phyloP scores from a whole-genome alignment of 2,329 filamentous ascomycete species.

The Herpotrichia juniperi region DNA sequence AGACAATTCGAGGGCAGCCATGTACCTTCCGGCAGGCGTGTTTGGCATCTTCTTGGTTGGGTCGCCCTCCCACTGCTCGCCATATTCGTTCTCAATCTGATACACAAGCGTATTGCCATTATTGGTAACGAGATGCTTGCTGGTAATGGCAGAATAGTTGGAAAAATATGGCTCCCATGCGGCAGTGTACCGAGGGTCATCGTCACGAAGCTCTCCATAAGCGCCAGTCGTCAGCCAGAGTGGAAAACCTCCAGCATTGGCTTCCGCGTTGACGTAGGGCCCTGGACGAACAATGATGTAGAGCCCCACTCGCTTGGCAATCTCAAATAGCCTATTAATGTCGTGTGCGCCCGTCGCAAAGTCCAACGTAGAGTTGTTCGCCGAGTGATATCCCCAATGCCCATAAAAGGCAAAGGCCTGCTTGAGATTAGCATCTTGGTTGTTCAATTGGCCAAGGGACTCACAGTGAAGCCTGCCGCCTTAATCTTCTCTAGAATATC shows the following conservation, averaged over 20 bases:
- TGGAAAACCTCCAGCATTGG: conserved; percentile 67
- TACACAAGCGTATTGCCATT: conserved; percentile 63
- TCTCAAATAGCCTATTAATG: conserved; percentile 58
- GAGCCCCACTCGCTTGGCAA: conserved; percentile 61
- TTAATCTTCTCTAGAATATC: conserved; percentile 61
- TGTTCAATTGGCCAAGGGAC: too few species aligned
- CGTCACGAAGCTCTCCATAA: conserved; percentile 60
- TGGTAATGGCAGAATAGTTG: conserved; percentile 57
- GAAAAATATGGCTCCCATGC: conserved; percentile 63
- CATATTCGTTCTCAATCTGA: conserved; percentile 64
- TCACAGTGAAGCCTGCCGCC: conserved; percentile 57
- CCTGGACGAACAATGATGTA: conserved; percentile 64
- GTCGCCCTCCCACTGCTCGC: conserved; percentile 47
- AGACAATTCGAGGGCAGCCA: conserved; percentile 61
- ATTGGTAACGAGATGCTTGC: conserved; percentile 61
- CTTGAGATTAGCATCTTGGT: too few species aligned
- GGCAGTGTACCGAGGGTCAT: conserved; percentile 59
- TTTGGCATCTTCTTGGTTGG: conserved; percentile 53
- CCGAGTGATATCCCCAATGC: conserved; percentile 57
- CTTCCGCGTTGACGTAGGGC: conserved; percentile 69
- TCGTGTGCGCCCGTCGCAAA: conserved; percentile 61
- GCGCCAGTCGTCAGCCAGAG: conserved; percentile 67
- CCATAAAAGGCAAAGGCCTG: conserved; percentile 55
- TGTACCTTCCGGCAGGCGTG: conserved; percentile 58
- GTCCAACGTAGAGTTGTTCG: conserved; percentile 54